phyloP scores from a whole-genome alignment of 2,329 filamentous ascomycete genomes.

The Paecilomyces fulvus region DNA sequence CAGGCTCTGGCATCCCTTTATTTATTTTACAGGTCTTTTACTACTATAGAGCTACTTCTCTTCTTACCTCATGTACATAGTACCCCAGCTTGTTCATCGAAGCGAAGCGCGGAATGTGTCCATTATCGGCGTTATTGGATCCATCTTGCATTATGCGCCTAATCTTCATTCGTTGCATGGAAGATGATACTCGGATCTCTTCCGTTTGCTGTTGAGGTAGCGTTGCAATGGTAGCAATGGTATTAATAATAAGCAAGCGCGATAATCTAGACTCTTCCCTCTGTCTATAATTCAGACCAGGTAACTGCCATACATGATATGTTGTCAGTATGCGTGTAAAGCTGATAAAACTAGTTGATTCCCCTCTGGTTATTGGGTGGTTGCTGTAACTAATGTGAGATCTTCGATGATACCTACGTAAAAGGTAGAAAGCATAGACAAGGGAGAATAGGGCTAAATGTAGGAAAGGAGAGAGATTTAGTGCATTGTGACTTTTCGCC shows the following conservation, averaged over 20 bases:
- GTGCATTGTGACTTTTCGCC: too few relatives aligned
- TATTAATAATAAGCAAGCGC: not conserved
- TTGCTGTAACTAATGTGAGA: too few relatives aligned
- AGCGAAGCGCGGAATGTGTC: not conserved
- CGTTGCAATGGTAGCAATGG: not conserved
- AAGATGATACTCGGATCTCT: not conserved
- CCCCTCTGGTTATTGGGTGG: too few relatives aligned
- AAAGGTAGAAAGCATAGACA: too few relatives aligned
- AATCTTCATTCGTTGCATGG: not conserved
- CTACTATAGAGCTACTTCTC: not conserved
- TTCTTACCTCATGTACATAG: not conserved
- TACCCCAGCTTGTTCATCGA: not conserved
- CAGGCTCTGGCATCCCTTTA: not conserved
- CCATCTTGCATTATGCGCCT: not conserved
- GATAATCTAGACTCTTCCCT: not conserved
- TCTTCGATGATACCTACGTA: too few relatives aligned
- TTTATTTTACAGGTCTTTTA: conserved; percentile 6
- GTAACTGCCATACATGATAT: not conserved
- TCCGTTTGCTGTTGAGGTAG: not conserved
- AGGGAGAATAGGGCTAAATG: too few relatives aligned
- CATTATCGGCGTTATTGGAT: not conserved
- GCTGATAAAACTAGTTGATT: too few relatives aligned
- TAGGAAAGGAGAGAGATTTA: too few relatives aligned
- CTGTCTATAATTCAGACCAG: not conserved
- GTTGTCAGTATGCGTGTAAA: not conserved